Percentiles rank a stretch among this genome's conserved stretches.
Conservation (phyloP, 768 basidiomycete species). For the Tephrocybe sp. region DNA sequence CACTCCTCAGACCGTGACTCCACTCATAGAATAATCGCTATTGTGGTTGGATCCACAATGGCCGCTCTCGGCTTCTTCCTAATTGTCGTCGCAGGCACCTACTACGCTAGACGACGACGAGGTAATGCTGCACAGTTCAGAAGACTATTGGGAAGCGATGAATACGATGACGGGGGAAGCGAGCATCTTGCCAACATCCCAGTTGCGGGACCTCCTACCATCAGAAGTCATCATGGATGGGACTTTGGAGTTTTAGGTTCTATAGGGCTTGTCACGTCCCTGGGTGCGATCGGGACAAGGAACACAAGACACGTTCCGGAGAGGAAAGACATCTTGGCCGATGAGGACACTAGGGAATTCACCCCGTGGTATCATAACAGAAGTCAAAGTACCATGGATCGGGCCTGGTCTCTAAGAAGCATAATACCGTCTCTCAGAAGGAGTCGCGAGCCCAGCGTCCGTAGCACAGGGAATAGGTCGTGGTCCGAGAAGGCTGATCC, state of each 20-base stretch:
- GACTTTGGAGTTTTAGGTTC: constrained; percentile 18
- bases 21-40: constrained; percentile 33
- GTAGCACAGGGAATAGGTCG: constrained; percentile 25
- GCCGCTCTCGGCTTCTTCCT: constrained; percentile 58
- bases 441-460: constrained; percentile 40
- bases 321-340: constrained; percentile 73
- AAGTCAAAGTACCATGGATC: constrained; percentile 38
- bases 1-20: constrained; percentile 17
- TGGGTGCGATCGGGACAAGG: constrained; percentile 24
- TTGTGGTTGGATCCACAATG: constrained; percentile 62
- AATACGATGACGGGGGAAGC: constrained; percentile 28
- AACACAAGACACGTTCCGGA: constrained; percentile 23
- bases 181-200: constrained; percentile 31
- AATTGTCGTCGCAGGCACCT: constrained; percentile 35
- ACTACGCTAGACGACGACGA: constrained; percentile 39
- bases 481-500: constrained; percentile 50
- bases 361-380: constrained; percentile 33
- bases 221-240: constrained; percentile 11
- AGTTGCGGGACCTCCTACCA: constrained; percentile 18
- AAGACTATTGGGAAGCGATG: constrained; percentile 29
- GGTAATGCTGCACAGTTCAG: constrained; percentile 25
- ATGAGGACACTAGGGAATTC: constrained; percentile 67
- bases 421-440: constrained; percentile 35
- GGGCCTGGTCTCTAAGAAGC: constrained; percentile 52
- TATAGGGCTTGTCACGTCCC: constrained; percentile 26